Conservation (phyloP, 441 rosid genomes). For the Dalechampia spathulata region DNA sequence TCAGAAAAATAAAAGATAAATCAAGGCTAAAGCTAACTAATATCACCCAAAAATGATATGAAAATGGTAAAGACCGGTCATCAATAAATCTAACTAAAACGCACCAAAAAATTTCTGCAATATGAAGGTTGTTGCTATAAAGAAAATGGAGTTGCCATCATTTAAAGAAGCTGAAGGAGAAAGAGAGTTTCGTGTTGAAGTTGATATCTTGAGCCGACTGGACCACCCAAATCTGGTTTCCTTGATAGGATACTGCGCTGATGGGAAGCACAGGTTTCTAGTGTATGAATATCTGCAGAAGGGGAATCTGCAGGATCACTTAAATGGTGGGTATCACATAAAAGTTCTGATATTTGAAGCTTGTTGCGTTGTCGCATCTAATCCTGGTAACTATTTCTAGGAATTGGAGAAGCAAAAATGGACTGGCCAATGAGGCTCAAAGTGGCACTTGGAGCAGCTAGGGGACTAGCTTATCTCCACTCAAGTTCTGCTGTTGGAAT, state of each 20-base stretch:
- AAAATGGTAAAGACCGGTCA: no score
- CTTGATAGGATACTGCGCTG: slow-evolving; percentile 84
- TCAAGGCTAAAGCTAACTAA: no score
- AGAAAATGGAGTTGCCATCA: slow-evolving; percentile 88
- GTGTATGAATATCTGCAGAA: slow-evolving; percentile 86
- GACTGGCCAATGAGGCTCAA: slow-evolving; percentile 76
- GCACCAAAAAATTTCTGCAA: no score
- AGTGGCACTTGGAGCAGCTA: slow-evolving; percentile 83
- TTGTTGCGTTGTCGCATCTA: background rate
- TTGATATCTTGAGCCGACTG: slow-evolving; percentile 91
- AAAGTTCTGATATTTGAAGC: slow-evolving; percentile 8
- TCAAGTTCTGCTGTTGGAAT: slow-evolving; percentile 74
- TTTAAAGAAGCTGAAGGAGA: slow-evolving; percentile 85
- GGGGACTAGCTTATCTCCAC: slow-evolving; percentile 88
- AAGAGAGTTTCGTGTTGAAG: slow-evolving; percentile 87
- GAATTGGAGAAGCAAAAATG: slow-evolving; percentile 70
- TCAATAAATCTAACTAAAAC: no score
- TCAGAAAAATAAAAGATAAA: no score
- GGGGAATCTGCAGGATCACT: slow-evolving; percentile 94
- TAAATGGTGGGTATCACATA: slow-evolving; percentile 56
- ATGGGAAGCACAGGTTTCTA: slow-evolving; percentile 84
- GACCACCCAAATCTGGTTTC: slow-evolving; percentile 87
- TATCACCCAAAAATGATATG: no score
- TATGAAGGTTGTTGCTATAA: slow-evolving; percentile 80
- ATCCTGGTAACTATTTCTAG: slow-evolving; percentile 31